Evolutionary conservation across 2,329 filamentous ascomycete genomes (phyloP).

Genomic region (Pyrenophora tritici-repentis): DNA sequence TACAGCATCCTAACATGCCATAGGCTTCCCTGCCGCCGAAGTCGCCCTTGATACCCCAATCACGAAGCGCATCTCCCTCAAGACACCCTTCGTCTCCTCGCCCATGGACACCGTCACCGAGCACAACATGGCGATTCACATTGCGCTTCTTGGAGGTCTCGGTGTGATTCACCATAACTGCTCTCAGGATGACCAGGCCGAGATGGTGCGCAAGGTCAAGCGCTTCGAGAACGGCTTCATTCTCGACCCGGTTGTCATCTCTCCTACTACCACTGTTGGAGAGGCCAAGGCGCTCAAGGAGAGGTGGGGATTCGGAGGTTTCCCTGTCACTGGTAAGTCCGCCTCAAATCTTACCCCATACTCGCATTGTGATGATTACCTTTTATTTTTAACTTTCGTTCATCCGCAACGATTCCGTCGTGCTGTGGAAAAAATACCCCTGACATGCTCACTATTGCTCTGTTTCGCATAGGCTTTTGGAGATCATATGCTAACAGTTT

Average conservation of each 20-base stretch:
- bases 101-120: conserved; percentile 99
- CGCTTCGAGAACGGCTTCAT: conserved; percentile 99
- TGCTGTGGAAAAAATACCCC: conserved; percentile 75
- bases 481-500: conserved; percentile 24
- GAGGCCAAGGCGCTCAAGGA: conserved; percentile 93
- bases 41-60: conserved; percentile 88
- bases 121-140: conserved; percentile 99
- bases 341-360: conserved; percentile 12
- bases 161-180: conserved; percentile 99
- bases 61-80: conserved; percentile 93
- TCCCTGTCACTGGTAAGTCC: conserved; percentile 92
- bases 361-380: conserved; percentile 73
- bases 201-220: conserved; percentile 99
- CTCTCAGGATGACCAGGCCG: conserved; percentile 93
- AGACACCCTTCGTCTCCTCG: conserved; percentile 95
- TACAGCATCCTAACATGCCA: conserved; percentile 10
- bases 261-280: conserved; percentile 81
- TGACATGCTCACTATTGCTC: conserved; percentile 45
- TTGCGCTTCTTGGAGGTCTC: conserved; percentile 83
- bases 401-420: conserved; percentile 92
- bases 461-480: conserved; percentile 6
- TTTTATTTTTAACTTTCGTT: conserved; percentile 97
- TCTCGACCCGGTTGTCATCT: conserved; percentile 90
- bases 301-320: conserved; percentile 98
- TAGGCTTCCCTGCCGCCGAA: conserved; percentile 86